Base-by-base conservation (phyloP, 768 basidiomycete species). In the Xanthoconium purpureum region DNA sequence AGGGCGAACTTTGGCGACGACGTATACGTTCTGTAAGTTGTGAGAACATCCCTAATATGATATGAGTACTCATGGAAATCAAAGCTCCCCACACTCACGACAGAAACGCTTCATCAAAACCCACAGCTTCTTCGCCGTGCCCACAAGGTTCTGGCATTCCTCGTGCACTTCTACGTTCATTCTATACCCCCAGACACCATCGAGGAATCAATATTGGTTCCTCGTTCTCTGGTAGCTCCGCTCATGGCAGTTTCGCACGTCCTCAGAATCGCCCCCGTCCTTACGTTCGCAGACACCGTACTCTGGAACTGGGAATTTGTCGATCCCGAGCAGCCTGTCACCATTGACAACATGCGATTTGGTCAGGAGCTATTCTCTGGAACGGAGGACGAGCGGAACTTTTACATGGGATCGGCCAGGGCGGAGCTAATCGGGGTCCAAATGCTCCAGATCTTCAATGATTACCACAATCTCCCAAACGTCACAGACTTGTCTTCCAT, bases 211-310 rank as follows among this genome's bases (percentile, higher is more conserved):
- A 72, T 84, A 39, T 65, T 79, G 49, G 82, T 99, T 35, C 96
- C 96, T 3, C 78, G 82, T 56, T 80, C 87, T 11, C 76, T 99
- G 39, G 81, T 91, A 1, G 71, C 90, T 24, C 95, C 96, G 0
- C 78, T 97, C 30, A 80, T 91, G 30, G 66, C 79, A 17, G 84
- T 96, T 46, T 96, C 93, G 14, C 79, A 79, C 11, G 72, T 80
- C 50, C 80, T 99, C 40, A 85, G 84, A 50, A 86, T 95, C n/a
- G 94, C 95, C 7, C 96, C 96, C 5, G 84, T 99, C 59, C 78
- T 98, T 61, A 99, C 95, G 0, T 99, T 94, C 68, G 91, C 95
- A 29, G 96, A 97, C 69, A 94, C 91, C 17, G 95, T 99, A 14
- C 80, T 98, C 2, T 99, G 93, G 92, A 97, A 98, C 68, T 88